phyloP scores from a whole-genome alignment of 2,329 filamentous ascomycete genomes.

The Xylariaceae sp. region DNA sequence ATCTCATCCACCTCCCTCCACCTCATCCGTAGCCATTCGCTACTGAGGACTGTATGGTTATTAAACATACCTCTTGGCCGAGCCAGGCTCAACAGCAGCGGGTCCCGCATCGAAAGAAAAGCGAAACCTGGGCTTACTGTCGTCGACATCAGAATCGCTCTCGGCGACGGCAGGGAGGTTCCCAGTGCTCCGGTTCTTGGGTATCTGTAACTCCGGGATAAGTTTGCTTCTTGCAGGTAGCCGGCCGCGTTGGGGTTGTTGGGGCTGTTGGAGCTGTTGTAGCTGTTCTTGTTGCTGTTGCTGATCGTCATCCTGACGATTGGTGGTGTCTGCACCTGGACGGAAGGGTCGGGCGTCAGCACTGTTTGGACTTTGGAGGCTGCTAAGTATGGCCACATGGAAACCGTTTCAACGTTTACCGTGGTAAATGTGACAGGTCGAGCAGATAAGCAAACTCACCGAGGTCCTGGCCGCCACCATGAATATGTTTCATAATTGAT shows the following conservation, averaged over 20 bases:
- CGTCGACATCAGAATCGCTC: slow-evolving; percentile 45
- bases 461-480: slow-evolving; percentile 51
- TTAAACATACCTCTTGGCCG: slow-evolving; percentile 72
- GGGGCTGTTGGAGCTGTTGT: not conserved
- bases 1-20: not conserved
- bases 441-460: slow-evolving; percentile 44
- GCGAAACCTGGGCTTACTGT: slow-evolving; percentile 63
- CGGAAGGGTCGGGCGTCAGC: slow-evolving; percentile 36
- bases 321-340: slow-evolving; percentile 51
- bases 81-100: slow-evolving; percentile 67
- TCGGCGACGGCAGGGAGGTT: slow-evolving; percentile 61
- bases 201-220: slow-evolving; percentile 57
- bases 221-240: slow-evolving; percentile 51
- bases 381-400: too few relatives aligned
- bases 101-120: slow-evolving; percentile 79
- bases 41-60: too few relatives aligned
- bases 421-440: slow-evolving; percentile 20
- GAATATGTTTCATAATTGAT: slow-evolving; percentile 54
- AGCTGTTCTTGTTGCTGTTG: slow-evolving; percentile 20
- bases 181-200: slow-evolving; percentile 71
- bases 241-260: slow-evolving; percentile 39
- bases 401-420: too few relatives aligned
- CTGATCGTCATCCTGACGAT: slow-evolving; percentile 47
- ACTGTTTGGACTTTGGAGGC: slow-evolving; percentile 7
- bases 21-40: not conserved